phyloP scores from a whole-genome alignment of 2,329 filamentous ascomycete genomes.

The Trichophyton rubrum region DNA sequence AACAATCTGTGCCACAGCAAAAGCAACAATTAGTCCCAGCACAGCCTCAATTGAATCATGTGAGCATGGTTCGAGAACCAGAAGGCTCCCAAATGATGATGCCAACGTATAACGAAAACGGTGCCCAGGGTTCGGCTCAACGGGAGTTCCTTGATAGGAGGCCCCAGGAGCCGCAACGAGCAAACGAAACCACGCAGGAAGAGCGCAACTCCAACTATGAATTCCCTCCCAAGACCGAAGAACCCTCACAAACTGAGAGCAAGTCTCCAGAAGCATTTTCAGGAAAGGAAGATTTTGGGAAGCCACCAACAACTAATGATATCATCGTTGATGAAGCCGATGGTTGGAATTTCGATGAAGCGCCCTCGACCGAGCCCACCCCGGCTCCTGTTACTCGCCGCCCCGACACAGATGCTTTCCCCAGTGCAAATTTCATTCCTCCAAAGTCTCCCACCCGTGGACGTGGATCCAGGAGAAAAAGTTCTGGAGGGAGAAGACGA shows the following conservation, averaged over 20 bases:
- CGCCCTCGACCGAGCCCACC: slow-evolving; percentile 39
- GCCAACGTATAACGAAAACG: slow-evolving; percentile 35
- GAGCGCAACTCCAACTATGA: slow-evolving; percentile 6
- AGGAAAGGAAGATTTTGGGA: slow-evolving; percentile 3
- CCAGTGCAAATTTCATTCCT: slow-evolving; percentile 61
- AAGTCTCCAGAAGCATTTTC: slow-evolving; percentile 40
- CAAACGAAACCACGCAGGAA: slow-evolving; percentile 42
- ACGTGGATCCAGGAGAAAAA: slow-evolving; percentile 59
- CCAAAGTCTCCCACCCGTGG: slow-evolving; percentile 68
- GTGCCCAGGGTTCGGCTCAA: slow-evolving; percentile 14
- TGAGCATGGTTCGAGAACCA: slow-evolving; percentile 40
- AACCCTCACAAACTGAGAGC: not conserved
- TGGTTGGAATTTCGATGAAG: slow-evolving; percentile 90
- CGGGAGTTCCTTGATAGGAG: slow-evolving; percentile 33
- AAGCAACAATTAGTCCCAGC: slow-evolving; percentile 24
- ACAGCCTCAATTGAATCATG: slow-evolving; percentile 37
- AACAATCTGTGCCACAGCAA: slow-evolving; percentile 39
- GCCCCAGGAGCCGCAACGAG: slow-evolving; percentile 31
- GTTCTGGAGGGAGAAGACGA: slow-evolving; percentile 58
- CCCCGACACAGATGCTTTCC: slow-evolving; percentile 80
- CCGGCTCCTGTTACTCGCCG: slow-evolving; percentile 42
- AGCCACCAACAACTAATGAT: slow-evolving; percentile 1
- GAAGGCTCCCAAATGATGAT: slow-evolving; percentile 45
- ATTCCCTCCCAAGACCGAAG: not conserved
- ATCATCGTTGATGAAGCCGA: slow-evolving; percentile 45